Percentiles rank a stretch among this genome's conserved stretches.
Conservation (phyloP, 495 filamentous ascomycete genomes). For the Penicillium cataractarum region DNA sequence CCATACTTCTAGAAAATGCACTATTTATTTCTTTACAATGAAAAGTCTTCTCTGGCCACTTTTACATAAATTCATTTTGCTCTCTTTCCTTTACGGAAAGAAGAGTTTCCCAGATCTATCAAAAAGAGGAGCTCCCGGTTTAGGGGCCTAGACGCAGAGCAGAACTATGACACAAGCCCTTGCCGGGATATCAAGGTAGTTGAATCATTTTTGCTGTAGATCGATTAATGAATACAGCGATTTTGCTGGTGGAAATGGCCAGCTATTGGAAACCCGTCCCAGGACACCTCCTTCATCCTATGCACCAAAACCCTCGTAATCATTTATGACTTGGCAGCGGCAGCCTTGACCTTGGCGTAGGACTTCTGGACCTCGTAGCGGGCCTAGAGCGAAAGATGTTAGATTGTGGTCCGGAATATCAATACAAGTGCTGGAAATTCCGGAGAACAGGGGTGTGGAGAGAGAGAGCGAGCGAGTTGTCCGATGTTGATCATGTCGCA, state of each 20-base stretch:
- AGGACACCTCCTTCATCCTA: conserved; percentile 53
- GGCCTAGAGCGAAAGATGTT: conserved; percentile 51
- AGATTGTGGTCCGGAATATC: not conserved
- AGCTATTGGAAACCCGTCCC: conserved; percentile 53
- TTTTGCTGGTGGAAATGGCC: conserved; percentile 45
- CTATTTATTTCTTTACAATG: conserved; percentile 6
- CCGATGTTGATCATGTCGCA: no score
- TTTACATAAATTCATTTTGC: conserved; percentile 19
- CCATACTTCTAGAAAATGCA: no score
- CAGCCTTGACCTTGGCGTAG: conserved; percentile 71
- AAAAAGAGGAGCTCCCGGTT: conserved; percentile 24
- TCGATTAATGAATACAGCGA: conserved; percentile 54
- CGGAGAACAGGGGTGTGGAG: not conserved
- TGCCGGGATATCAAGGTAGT: conserved; percentile 54
- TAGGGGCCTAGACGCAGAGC: conserved; percentile 29
- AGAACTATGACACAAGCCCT: conserved; percentile 36
- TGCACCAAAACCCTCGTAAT: conserved; percentile 53
- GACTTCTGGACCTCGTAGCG: conserved; percentile 96
- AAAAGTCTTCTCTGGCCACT: conserved; percentile 9
- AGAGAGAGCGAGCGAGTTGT: no score
- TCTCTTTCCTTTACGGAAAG: conserved; percentile 18
- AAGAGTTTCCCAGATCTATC: conserved; percentile 24
- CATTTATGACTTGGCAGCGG: conserved; percentile 58
- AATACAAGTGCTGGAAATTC: not conserved
- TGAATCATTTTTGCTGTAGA: conserved; percentile 55